A percentile compares a stretch with the other conserved stretches of the same genome.
Conservation (phyloP, 805 yeast genomes). For the Candida mattraensis region DNA sequence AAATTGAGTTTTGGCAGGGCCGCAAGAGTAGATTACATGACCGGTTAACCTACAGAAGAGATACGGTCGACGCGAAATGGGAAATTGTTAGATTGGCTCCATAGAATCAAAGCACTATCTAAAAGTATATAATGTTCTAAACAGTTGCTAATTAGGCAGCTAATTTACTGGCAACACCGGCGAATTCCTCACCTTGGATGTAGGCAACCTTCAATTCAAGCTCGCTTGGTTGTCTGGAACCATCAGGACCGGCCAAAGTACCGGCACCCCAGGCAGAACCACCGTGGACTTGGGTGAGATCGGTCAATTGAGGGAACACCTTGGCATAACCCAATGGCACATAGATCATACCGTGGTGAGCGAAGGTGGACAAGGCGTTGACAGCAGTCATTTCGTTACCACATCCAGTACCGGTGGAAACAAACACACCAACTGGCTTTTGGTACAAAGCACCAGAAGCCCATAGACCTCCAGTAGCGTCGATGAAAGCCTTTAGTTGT, state of each 20-base stretch:
- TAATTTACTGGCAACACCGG: conserved; percentile 41
- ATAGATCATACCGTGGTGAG: conserved; percentile 79
- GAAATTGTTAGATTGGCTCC: conserved; percentile 72
- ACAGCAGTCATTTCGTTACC: conserved; percentile 77
- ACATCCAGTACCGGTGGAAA: conserved; percentile 79
- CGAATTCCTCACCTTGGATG: conserved; percentile 70
- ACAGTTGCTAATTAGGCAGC: conserved; percentile 5
- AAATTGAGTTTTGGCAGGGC: conserved; percentile 98
- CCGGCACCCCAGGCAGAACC: conserved; percentile 91
- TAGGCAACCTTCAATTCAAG: conserved; percentile 64
- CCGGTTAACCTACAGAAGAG: conserved; percentile 71
- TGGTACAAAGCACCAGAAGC: conserved; percentile 69
- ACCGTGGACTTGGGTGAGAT: conserved; percentile 70
- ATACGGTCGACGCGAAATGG: conserved; percentile 53
- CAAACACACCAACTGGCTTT: conserved; percentile 74
- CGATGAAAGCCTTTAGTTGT: conserved; percentile 77
- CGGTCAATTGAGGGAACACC: conserved; percentile 53
- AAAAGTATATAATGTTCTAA: conserved; percentile 1
- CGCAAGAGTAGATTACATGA: conserved; percentile 88
- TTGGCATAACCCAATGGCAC: conserved; percentile 77
- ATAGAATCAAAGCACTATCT: conserved; percentile 9
- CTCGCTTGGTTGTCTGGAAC: conserved; percentile 66
- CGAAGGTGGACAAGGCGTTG: conserved; percentile 62
- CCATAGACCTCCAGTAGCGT: conserved; percentile 80
- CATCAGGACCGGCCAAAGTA: conserved; percentile 72